Conservation (phyloP, 352 stramenopile genomes). For the Pythium brassicae region DNA sequence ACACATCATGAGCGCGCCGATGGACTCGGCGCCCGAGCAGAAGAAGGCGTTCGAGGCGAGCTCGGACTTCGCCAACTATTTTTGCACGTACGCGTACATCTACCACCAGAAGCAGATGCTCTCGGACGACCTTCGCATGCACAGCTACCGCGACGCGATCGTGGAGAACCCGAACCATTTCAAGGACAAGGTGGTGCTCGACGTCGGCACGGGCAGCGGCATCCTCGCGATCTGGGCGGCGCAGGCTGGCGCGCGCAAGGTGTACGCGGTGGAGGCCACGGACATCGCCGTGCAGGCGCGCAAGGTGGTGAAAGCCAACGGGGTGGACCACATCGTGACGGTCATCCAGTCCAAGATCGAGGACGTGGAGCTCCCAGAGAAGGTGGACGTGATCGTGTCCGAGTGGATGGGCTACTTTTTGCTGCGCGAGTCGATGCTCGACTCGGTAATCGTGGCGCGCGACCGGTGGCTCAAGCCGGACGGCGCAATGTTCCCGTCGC, state of each 20-base stretch:
- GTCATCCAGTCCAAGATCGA: constrained; percentile 99
- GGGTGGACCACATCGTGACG: constrained; percentile 94
- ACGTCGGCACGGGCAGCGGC: constrained; percentile 98
- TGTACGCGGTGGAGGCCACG: constrained; percentile 97
- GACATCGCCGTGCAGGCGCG: constrained; percentile 97
- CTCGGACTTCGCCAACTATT: constrained; percentile 90
- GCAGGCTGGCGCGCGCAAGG: constrained; percentile 96
- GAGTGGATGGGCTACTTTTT: constrained; percentile 99
- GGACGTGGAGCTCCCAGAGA: constrained; percentile 95
- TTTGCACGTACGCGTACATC: constrained; percentile 89
- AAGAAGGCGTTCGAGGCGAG: constrained; percentile 83
- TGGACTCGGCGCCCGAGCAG: constrained; percentile 63
- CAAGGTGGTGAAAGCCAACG: constrained; percentile 95
- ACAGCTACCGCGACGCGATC: constrained; percentile 97
- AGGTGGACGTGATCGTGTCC: constrained; percentile 99
- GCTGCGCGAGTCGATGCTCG: constrained; percentile 99
- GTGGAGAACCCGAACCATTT: constrained; percentile 97
- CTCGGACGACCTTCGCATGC: constrained; percentile 98
- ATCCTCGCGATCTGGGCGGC: constrained; percentile 99
- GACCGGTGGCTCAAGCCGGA: constrained; percentile 96
- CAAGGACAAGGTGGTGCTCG: constrained; percentile 98
- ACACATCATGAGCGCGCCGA: constrained; percentile 10
- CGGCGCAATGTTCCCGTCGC: constrained; percentile 98
- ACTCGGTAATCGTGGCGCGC: constrained; percentile 95
- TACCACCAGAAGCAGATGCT: constrained; percentile 99